phyloP scores from a whole-genome alignment of 2,329 filamentous ascomycete genomes.

The Pochonia chlamydosporia region DNA sequence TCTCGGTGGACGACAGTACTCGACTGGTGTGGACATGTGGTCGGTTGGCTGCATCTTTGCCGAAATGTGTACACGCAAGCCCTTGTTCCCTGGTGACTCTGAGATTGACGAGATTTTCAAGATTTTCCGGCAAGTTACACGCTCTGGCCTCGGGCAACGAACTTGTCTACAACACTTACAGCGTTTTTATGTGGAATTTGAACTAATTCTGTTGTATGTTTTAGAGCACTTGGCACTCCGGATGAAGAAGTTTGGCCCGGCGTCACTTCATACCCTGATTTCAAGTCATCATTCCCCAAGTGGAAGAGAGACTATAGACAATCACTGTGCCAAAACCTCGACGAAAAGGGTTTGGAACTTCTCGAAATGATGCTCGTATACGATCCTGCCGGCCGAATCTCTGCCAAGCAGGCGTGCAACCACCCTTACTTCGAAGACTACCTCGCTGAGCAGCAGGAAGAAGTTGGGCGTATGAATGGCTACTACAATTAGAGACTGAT shows the following conservation, averaged over 20 bases:
- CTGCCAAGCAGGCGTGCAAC: constrained; percentile 78
- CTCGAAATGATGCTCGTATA: constrained; percentile 71
- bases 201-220: background rate
- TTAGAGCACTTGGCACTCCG: constrained; percentile 73
- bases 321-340: constrained; percentile 65
- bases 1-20: constrained; percentile 85
- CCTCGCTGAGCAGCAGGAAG: constrained; percentile 21
- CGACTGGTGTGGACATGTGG: constrained; percentile 95
- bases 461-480: constrained; percentile 23
- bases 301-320: constrained; percentile 68
- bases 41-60: constrained; percentile 91
- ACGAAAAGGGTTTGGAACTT: constrained; percentile 65
- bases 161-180: background rate
- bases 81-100: constrained; percentile 88
- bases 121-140: constrained; percentile 61
- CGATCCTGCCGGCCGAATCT: constrained; percentile 80
- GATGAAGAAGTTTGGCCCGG: constrained; percentile 80
- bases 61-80: constrained; percentile 93
- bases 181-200: background rate
- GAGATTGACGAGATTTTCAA: constrained; percentile 41
- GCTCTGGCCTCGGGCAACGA: too few relatives aligned
- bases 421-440: constrained; percentile 71
- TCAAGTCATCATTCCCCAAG: constrained; percentile 87
- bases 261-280: constrained; percentile 91
- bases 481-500: constrained; percentile 29